A percentile compares a stretch with the other conserved stretches of the same genome.
Conservation (phyloP, 2,329 filamentous ascomycete genomes). For the Alternaria angustiovoidea region DNA sequence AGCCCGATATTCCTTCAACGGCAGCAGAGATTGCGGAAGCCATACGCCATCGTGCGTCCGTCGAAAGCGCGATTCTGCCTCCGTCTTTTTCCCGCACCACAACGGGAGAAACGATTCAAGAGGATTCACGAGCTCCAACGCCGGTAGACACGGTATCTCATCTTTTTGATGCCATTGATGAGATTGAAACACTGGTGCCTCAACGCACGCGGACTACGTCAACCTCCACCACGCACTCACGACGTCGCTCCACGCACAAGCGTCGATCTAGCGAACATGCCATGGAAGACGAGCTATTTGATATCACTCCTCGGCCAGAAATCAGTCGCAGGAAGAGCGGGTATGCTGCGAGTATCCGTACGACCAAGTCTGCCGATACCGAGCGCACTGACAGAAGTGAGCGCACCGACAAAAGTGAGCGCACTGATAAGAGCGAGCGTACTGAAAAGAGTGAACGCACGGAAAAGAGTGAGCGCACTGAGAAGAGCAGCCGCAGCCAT, state of each 20-base stretch:
- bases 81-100: slow-evolving; percentile 23
- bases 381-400: slow-evolving; percentile 32
- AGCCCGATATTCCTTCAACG: slow-evolving; percentile 16
- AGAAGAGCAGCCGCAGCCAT: slow-evolving; percentile 15
- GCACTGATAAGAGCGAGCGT: slow-evolving; percentile 27
- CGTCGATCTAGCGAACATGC: slow-evolving; percentile 29
- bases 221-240: slow-evolving; percentile 32
- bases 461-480: slow-evolving; percentile 26
- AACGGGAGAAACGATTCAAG: slow-evolving; percentile 18
- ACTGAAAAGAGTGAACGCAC: slow-evolving; percentile 24
- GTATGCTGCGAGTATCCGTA: slow-evolving; percentile 38
- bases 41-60: slow-evolving; percentile 18
- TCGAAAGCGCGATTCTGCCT: slow-evolving; percentile 37
- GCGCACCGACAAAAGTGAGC: slow-evolving; percentile 28
- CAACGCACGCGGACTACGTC: slow-evolving; percentile 34
- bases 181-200: slow-evolving; percentile 43
- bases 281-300: slow-evolving; percentile 34
- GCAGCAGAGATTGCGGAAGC: slow-evolving; percentile 24
- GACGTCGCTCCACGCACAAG: slow-evolving; percentile 42
- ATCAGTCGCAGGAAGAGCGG: slow-evolving; percentile 40
- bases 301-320: slow-evolving; percentile 29
- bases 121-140: slow-evolving; percentile 35
- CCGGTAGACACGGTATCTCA: slow-evolving; percentile 41
- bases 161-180: slow-evolving; percentile 46
- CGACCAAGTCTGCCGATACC: slow-evolving; percentile 30